Base-by-base conservation (phyloP, 768 basidiomycete genomes). In the Chalciporus sphaerocephalus region DNA sequence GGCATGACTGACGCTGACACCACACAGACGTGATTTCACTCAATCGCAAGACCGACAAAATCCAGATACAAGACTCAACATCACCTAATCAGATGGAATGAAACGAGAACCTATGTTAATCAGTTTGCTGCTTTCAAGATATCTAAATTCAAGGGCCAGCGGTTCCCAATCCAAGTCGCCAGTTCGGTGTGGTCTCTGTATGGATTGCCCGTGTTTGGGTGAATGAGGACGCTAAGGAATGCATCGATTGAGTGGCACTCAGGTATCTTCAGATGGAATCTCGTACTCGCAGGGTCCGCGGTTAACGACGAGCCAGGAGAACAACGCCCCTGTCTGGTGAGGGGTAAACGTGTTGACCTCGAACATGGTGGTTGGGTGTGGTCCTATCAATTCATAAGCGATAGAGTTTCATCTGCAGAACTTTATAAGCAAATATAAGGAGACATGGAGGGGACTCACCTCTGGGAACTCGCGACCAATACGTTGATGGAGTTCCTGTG, bases 361-460 rank as follows among this genome's bases (percentile, higher is more conserved):
- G 55, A 86, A 87, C 83, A 85, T 85, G 6, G 81, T 74, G 8
- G 76, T 78, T 0, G 85, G 80, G 52, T 87, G 85, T 0, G 83
- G 85, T 70, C 83, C 84, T 64, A 50, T 15, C 30, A 6, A 32
- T 6, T 24, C 12, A 5, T 5, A 7, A 69, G 38, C 58, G 71
- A 58, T 79, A 82, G 32, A 85, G 75, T 25, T 79, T 75, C 22
- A 86, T 64, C 84, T 86, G 44, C 0, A 23, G 25, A 22, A 12
- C 1, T n/a, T 40, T 24, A 42, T 42, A 23, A 50, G 40, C 22
- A 41, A 27, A 25, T 8, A 8, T 2, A 2, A 2, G 2, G 32
- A 15, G 23, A 28, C 8, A 21, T 13, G 3, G 1, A 6, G 23
- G 38, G 17, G 8, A 37, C 59, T 30, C 59, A 75, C 83, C 74